A percentile compares a stretch with the other conserved stretches of the same genome.
Evolutionary conservation across 345 rosid genomes (phyloP).

Genomic region (Boechera divaricarpa): DNA sequence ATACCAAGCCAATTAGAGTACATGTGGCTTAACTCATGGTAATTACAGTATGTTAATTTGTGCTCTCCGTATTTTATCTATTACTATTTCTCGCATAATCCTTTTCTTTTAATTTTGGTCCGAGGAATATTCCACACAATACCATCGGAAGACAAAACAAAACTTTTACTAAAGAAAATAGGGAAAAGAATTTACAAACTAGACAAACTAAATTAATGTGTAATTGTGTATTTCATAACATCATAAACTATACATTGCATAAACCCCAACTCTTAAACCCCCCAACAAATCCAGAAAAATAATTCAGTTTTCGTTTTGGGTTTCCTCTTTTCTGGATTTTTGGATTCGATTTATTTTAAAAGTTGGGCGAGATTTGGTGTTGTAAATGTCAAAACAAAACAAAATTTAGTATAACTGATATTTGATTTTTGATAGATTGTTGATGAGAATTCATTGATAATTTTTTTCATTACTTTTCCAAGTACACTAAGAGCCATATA

Average conservation of each 20-base stretch:
- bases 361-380: background rate
- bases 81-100: background rate
- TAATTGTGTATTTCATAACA: background rate
- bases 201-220: background rate
- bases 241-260: too few relatives aligned
- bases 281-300: too few relatives aligned
- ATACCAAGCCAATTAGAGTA: slow-evolving; percentile 15
- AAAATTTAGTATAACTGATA: too few relatives aligned
- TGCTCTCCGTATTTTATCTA: background rate
- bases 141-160: slow-evolving; percentile 3
- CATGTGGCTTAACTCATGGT: slow-evolving; percentile 5
- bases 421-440: background rate
- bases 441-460: background rate
- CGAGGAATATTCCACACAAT: slow-evolving; percentile 32
- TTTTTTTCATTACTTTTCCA: too few relatives aligned
- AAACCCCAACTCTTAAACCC: too few relatives aligned
- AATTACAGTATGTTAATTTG: background rate
- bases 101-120: background rate
- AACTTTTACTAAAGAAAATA: background rate
- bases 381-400: too few relatives aligned
- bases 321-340: background rate
- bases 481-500: too few relatives aligned
- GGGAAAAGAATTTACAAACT: background rate
- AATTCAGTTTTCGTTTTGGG: background rate
- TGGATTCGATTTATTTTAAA: background rate